Percentiles rank a stretch among this genome's conserved stretches.
phyloP scores from a whole-genome alignment of 306 rosid species.

The Cucurbita argyrosperma region DNA sequence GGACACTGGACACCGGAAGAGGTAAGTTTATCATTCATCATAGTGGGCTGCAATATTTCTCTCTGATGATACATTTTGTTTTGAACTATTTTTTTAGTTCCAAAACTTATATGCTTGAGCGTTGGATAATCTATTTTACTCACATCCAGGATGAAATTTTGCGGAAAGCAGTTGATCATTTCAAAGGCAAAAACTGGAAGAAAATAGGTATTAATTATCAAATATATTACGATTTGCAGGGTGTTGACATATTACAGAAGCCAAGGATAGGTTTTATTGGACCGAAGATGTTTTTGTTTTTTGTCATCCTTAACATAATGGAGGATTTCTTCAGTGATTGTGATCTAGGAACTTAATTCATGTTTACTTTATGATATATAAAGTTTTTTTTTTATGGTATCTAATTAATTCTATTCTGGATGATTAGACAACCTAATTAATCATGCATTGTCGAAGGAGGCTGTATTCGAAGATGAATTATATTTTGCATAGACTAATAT shows the following conservation, averaged over 20 bases:
- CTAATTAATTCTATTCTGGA: neutral
- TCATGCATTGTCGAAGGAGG: neutral
- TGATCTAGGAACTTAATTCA: neutral
- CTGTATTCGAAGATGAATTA: neutral
- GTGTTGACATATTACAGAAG: neutral
- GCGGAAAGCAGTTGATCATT: constrained; percentile 73
- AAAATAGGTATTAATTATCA: constrained; percentile 63
- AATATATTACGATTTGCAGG: neutral
- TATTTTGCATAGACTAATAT: constrained; percentile 5
- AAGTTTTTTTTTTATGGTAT: neutral
- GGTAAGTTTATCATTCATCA: neutral
- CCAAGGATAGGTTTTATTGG: neutral
- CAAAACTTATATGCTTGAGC: neutral
- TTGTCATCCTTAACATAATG: neutral
- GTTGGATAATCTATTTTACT: constrained; percentile 1
- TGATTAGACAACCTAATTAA: neutral
- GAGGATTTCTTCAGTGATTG: neutral
- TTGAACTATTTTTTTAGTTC: neutral
- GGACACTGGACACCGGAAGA: constrained; percentile 13
- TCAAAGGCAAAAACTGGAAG: constrained; percentile 95
- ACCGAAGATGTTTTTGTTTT: neutral
- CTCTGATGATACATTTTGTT: neutral
- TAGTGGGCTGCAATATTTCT: neutral
- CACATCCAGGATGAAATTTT: constrained; percentile 60
- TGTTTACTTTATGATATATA: neutral